Percentiles rank a stretch among this genome's conserved stretches.
phyloP scores from a whole-genome alignment of 139 green algal species.

The Chlamydomonas incerta region DNA sequence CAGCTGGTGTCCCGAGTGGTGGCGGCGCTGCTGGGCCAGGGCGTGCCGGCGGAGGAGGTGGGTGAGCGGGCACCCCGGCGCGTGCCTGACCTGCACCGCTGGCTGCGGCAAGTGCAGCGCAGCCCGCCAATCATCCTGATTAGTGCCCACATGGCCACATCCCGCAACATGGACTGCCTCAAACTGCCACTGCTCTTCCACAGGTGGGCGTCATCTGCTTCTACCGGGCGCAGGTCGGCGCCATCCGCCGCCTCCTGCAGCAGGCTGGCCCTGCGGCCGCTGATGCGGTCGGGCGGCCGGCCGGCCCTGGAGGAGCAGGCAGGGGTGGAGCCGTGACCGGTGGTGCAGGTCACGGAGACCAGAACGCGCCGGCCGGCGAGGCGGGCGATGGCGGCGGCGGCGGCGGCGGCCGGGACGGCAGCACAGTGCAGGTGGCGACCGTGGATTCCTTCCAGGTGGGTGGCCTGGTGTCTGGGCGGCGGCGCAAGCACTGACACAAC shows the following conservation, averaged over 20 bases:
- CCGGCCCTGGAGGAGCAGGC: too few relatives aligned
- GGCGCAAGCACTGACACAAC: too few relatives aligned
- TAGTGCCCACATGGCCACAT: too few relatives aligned
- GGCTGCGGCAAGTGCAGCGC: too few relatives aligned
- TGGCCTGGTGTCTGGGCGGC: too few relatives aligned
- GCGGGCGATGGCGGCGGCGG: neutral
- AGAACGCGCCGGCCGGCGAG: neutral
- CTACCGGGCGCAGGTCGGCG: constrained; percentile 77
- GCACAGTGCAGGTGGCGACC: constrained; percentile 74
- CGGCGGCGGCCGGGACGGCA: neutral
- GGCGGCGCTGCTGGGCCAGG: constrained; percentile 39
- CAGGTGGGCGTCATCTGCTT: constrained; percentile 86
- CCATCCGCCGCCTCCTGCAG: constrained; percentile 17
- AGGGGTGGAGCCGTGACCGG: too few relatives aligned
- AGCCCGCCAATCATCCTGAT: too few relatives aligned
- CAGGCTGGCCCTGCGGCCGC: neutral
- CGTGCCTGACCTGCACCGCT: too few relatives aligned
- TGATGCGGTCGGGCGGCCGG: too few relatives aligned
- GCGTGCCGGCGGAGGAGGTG: constrained; percentile 14
- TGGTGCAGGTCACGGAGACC: neutral
- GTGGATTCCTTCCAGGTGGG: constrained; percentile 88
- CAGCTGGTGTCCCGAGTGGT: constrained; percentile 58
- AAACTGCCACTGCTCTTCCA: too few relatives aligned
- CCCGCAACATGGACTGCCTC: too few relatives aligned
- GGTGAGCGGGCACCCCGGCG: too few relatives aligned